Evolutionary conservation across 805 yeast genomes (phyloP).

Genomic region (Yamadazyma laniorum): DNA sequence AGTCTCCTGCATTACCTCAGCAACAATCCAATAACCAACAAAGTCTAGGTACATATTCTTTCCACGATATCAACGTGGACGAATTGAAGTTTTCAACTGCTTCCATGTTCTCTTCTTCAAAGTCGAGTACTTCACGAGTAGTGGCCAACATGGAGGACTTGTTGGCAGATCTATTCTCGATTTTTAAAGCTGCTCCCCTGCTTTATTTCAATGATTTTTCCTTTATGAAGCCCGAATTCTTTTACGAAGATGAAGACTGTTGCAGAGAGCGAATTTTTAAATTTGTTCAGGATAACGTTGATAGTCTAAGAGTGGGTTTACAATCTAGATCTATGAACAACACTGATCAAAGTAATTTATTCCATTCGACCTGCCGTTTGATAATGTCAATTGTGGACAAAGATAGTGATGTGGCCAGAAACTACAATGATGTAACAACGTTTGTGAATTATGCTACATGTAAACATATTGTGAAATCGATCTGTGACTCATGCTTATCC

Average conservation of each 20-base stretch:
- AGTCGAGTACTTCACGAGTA: conserved; percentile 1
- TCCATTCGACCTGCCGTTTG: conserved; percentile 35
- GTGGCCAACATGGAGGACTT: conserved; percentile 25
- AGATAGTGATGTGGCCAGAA: conserved; percentile 14
- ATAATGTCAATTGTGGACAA: conserved; percentile 28
- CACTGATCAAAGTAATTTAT: conserved; percentile 20
- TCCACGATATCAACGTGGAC: conserved; percentile 11
- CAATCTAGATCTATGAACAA: conserved; percentile 13
- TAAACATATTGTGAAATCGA: conserved; percentile 30
- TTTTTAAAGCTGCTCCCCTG: conserved; percentile 34
- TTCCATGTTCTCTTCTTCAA: conserved; percentile 2
- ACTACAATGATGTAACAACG: conserved; percentile 23
- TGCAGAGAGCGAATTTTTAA: conserved; percentile 15
- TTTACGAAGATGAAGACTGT: conserved; percentile 14
- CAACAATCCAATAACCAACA: conserved; percentile 1
- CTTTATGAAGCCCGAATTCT: conserved; percentile 20
- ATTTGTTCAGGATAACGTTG: conserved; percentile 25
- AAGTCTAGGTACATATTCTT: not conserved
- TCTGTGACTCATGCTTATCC: conserved; percentile 35
- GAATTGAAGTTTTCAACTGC: conserved; percentile 10
- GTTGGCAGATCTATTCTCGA: conserved; percentile 29
- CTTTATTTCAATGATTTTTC: conserved; percentile 29
- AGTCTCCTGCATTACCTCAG: not conserved
- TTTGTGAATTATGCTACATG: conserved; percentile 27
- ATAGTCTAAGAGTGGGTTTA: conserved; percentile 18